These are phyloP conservation scores for Pyrenophora teres DNA, from an alignment of 2,329 filamentous ascomycete genomes.

Conservation along the genomic window DNA sequence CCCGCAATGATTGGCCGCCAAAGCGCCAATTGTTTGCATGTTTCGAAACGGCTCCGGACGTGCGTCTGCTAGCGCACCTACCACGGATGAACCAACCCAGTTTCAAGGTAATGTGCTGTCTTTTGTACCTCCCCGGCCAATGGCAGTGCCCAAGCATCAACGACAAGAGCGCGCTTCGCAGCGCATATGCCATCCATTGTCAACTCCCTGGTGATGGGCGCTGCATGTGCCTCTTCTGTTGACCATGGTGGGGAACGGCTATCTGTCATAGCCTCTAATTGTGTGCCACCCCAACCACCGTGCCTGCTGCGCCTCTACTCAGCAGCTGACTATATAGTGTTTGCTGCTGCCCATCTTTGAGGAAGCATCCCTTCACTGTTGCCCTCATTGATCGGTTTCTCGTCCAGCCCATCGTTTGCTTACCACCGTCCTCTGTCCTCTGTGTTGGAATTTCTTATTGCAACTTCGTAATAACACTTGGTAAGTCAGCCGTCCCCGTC, in stretches of 20 bases:
- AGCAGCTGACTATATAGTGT: conserved; percentile 19
- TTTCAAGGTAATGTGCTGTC: conserved; percentile 12
- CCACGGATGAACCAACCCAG: conserved; percentile 16
- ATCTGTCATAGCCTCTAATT: neutral
- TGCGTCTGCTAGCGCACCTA: conserved; percentile 7
- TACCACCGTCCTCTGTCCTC: neutral
- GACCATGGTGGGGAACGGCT: too few relatives aligned
- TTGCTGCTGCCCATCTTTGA: conserved; percentile 10
- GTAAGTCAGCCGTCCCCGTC: neutral
- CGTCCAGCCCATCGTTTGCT: neutral
- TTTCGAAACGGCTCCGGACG: conserved; percentile 27
- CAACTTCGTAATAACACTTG: neutral
- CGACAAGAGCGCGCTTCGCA: neutral
- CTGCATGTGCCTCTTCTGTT: too few relatives aligned
- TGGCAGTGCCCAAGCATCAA: neutral
- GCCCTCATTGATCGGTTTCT: neutral
- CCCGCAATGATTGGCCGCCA: conserved; percentile 22
- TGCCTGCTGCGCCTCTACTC: conserved; percentile 19
- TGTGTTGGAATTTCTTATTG: too few relatives aligned
- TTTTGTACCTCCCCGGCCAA: conserved; percentile 5
- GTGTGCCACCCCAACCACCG: conserved; percentile 22
- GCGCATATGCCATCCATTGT: neutral
- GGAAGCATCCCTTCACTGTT: conserved; percentile 3
- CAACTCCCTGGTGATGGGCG: too few relatives aligned
- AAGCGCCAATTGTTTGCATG: conserved; percentile 19